Evolutionary conservation across 179 eudicot genomes (phyloP).

Genomic region (Beta corolliflora): DNA sequence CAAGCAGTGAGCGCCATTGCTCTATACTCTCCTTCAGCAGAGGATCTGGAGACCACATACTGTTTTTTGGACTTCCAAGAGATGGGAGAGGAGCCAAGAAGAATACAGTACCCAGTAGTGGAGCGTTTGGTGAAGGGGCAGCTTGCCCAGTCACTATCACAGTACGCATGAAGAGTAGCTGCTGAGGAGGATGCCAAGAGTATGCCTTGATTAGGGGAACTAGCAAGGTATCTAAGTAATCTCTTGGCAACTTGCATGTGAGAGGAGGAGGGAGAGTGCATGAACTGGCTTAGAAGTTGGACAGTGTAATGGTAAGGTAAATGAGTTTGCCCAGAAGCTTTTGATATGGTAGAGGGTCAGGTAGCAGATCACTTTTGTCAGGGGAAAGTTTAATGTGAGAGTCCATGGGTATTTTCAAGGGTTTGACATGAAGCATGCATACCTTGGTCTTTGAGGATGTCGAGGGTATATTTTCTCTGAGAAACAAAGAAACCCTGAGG

Average conservation of each 20-base stretch:
- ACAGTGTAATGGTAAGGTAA: background rate
- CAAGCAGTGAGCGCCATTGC: too few species aligned
- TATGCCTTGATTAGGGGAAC: background rate
- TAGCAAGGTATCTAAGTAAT: background rate
- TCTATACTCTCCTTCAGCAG: constrained; percentile 17
- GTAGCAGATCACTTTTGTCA: background rate
- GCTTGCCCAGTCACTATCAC: background rate
- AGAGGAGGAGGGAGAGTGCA: background rate
- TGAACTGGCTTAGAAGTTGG: constrained; percentile 3
- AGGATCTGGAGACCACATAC: background rate
- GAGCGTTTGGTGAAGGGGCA: background rate
- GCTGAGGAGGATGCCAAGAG: background rate
- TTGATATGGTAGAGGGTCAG: background rate
- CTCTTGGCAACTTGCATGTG: background rate
- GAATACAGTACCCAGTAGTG: background rate
- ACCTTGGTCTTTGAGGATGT: too few species aligned
- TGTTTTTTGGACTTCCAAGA: constrained; percentile 15
- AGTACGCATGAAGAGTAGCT: background rate
- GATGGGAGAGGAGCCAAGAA: background rate
- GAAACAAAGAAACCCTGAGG: too few species aligned
- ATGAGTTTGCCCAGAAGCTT: constrained; percentile 1
- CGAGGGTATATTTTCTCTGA: too few species aligned
- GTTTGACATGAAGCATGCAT: too few species aligned
- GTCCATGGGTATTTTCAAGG: background rate
- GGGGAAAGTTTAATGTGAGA: background rate